Conservation (phyloP, 345 rosid genomes). For the Noccaea caerulescens region DNA sequence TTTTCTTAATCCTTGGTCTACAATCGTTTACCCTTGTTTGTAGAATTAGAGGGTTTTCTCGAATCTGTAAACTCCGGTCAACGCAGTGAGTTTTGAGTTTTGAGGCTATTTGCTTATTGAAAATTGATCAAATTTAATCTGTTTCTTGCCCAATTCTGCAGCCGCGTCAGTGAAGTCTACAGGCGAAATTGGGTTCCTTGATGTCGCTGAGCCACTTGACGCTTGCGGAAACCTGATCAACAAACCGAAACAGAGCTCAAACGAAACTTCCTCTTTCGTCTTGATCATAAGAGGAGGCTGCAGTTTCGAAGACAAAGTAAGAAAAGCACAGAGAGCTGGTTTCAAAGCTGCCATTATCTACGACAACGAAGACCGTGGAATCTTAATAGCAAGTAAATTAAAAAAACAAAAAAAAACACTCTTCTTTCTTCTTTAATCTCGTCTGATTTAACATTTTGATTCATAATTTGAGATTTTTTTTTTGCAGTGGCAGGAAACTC, state of each 20-base stretch:
- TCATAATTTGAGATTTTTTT: not conserved
- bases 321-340: constrained; percentile 84
- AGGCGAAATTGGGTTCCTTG: constrained; percentile 70
- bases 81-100: constrained; percentile 12
- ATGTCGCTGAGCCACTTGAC: constrained; percentile 73
- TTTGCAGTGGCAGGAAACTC: constrained; percentile 90
- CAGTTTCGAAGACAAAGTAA: constrained; percentile 88
- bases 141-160: constrained; percentile 42
- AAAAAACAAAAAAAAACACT: not conserved
- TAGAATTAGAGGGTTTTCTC: not conserved
- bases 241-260: constrained; percentile 47
- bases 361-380: constrained; percentile 63
- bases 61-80: constrained; percentile 20
- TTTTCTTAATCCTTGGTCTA: not conserved
- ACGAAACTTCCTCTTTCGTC: constrained; percentile 58
- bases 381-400: constrained; percentile 73
- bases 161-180: constrained; percentile 66
- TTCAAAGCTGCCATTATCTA: constrained; percentile 77
- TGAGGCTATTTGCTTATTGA: not conserved
- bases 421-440: not conserved
- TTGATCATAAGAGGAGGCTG: constrained; percentile 85
- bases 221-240: constrained; percentile 70
- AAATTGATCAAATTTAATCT: not conserved
- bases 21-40: not conserved
- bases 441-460: not conserved